phyloP scores from a whole-genome alignment of 495 filamentous ascomycete genomes.

The Aspergillus wentii region DNA sequence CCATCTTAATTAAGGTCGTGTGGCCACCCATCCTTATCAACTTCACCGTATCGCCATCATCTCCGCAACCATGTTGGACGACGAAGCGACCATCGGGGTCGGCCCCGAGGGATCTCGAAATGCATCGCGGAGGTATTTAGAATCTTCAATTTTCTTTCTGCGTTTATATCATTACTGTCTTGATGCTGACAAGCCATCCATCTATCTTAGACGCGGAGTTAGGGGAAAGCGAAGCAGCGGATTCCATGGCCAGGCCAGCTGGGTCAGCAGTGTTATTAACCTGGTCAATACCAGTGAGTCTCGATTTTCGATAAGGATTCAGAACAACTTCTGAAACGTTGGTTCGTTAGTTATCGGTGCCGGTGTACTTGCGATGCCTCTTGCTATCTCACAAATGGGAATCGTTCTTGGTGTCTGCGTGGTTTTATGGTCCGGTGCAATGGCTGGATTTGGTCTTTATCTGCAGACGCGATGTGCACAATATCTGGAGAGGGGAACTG shows the following conservation, averaged over 20 bases:
- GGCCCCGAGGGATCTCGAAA: slow-evolving; percentile 16
- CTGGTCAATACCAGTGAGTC: slow-evolving; percentile 79
- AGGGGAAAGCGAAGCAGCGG: slow-evolving; percentile 49
- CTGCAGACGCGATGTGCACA: slow-evolving; percentile 87
- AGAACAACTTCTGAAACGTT: slow-evolving; percentile 2
- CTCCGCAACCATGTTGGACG: slow-evolving; percentile 22
- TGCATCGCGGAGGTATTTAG: slow-evolving; percentile 31
- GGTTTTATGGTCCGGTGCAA: slow-evolving; percentile 84
- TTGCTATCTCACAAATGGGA: slow-evolving; percentile 87
- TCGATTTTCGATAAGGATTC: background rate
- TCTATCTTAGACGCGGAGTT: slow-evolving; percentile 31
- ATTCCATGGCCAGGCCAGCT: slow-evolving; percentile 68
- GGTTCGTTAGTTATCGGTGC: slow-evolving; percentile 72
- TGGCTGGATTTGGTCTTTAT: slow-evolving; percentile 89
- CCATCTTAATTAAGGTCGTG: slow-evolving; percentile 5
- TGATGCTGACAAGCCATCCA: slow-evolving; percentile 11
- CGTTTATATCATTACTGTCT: slow-evolving; percentile 7
- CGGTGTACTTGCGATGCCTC: slow-evolving; percentile 90
- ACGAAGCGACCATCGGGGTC: slow-evolving; percentile 27
- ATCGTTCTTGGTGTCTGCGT: slow-evolving; percentile 77
- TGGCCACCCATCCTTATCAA: slow-evolving; percentile 10
- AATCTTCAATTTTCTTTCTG: background rate
- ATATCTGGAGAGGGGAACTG: slow-evolving; percentile 79
- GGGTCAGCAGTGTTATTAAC: slow-evolving; percentile 90
- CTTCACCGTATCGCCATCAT: slow-evolving; percentile 3